Percentiles rank a stretch among this genome's conserved stretches.
Conservation (phyloP, 1,139 yeast genomes). For the Yamadazyma aaseri region DNA sequence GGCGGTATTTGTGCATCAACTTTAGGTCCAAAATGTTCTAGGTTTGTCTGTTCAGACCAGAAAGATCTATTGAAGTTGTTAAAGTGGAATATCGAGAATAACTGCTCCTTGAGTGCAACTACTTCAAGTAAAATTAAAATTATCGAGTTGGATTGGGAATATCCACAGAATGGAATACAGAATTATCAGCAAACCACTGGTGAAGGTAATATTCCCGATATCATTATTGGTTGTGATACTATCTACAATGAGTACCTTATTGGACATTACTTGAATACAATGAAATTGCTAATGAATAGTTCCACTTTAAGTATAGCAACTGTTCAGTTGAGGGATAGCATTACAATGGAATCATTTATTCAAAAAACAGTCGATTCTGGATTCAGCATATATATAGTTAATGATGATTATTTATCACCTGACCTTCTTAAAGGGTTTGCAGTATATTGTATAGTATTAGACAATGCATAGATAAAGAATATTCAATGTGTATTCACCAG, state of each 20-base stretch:
- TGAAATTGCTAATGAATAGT: slow-evolving; percentile 31
- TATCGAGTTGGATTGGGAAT: slow-evolving; percentile 68
- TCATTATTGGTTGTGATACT: slow-evolving; percentile 67
- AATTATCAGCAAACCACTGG: slow-evolving; percentile 17
- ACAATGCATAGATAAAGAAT: no score
- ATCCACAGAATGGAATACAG: slow-evolving; percentile 31
- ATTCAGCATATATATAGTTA: slow-evolving; percentile 26
- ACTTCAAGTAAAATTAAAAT: slow-evolving; percentile 30
- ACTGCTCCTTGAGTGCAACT: slow-evolving; percentile 16
- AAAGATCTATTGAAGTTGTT: slow-evolving; percentile 52
- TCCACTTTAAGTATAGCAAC: slow-evolving; percentile 44
- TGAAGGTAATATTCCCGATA: slow-evolving; percentile 28
- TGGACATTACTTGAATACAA: slow-evolving; percentile 47
- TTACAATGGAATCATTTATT: slow-evolving; percentile 47
- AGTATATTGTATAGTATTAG: slow-evolving; percentile 33
- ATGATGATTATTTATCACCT: slow-evolving; percentile 24
- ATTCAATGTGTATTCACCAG: not conserved
- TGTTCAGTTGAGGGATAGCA: slow-evolving; percentile 57
- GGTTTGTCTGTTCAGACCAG: slow-evolving; percentile 65
- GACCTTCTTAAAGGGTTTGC: slow-evolving; percentile 42
- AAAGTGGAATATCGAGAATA: slow-evolving; percentile 42
- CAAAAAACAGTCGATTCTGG: slow-evolving; percentile 1
- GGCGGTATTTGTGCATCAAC: slow-evolving; percentile 54
- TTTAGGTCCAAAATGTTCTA: slow-evolving; percentile 34
- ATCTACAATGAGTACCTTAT: slow-evolving; percentile 66